Conservation (phyloP, 139 green algal species). For the Limnomonas spitsbergensis region DNA sequence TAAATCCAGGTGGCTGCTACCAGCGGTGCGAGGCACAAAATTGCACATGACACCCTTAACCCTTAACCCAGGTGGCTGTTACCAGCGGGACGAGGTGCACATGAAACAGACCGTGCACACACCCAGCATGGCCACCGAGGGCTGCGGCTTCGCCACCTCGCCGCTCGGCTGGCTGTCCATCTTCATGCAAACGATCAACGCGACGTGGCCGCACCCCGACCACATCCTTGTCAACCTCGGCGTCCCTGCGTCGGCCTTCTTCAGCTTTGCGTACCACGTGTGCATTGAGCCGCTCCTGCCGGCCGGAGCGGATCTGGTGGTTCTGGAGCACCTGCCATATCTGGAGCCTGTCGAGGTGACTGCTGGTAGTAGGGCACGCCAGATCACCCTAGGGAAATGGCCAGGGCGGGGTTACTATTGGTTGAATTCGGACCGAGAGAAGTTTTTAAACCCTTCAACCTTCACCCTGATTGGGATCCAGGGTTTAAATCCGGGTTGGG, state of each 20-base stretch:
- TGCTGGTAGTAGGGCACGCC: too few relatives aligned
- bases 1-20: background rate
- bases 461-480: too few relatives aligned
- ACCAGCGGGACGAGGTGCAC: background rate
- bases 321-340: background rate
- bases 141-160: background rate
- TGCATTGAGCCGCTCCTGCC: background rate
- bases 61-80: too few relatives aligned
- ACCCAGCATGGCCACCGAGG: too few relatives aligned
- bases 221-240: constrained; percentile 4
- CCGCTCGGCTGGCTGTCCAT: background rate
- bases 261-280: background rate
- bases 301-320: background rate
- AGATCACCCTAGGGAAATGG: too few relatives aligned
- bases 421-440: too few relatives aligned
- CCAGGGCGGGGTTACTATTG: too few relatives aligned
- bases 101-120: background rate
- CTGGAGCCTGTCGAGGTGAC: background rate
- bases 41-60: too few relatives aligned
- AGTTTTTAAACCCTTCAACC: too few relatives aligned
- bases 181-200: background rate
- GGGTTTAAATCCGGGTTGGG: too few relatives aligned
- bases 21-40: too few relatives aligned
- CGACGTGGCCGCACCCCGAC: background rate
- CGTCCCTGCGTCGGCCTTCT: background rate